Evolutionary conservation across 192 early-diverging fungal species (phyloP).

Genomic region (Cetraspora pellucida): DNA sequence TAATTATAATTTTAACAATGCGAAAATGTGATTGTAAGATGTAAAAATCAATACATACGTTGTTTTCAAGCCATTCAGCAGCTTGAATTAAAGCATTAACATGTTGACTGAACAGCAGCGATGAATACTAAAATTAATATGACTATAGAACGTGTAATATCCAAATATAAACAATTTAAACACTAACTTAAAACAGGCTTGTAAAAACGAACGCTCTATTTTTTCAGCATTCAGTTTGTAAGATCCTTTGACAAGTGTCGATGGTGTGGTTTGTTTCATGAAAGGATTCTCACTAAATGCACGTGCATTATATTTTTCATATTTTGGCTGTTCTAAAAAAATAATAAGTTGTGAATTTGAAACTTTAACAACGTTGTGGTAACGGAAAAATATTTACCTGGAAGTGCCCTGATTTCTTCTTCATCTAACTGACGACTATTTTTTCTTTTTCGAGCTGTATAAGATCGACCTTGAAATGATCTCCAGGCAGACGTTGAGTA

Average conservation of each 20-base stretch:
- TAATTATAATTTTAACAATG: no score
- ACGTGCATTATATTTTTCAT: background rate
- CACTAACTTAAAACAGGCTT: background rate
- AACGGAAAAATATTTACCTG: background rate
- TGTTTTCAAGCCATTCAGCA: no score
- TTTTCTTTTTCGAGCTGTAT: background rate
- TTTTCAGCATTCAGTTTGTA: slow-evolving; percentile 9
- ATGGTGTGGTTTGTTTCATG: slow-evolving; percentile 1
- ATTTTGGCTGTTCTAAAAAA: background rate
- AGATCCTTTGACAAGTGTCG: background rate
- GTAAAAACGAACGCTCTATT: background rate
- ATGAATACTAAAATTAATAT: no score
- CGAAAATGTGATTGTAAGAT: no score
- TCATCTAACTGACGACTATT: background rate
- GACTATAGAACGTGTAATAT: no score
- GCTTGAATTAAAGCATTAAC: no score
- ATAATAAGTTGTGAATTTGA: background rate
- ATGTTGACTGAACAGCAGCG: no score
- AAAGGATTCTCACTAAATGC: slow-evolving; percentile 10
- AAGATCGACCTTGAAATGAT: background rate
- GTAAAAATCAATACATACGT: no score
- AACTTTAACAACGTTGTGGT: background rate
- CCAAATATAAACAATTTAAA: no score
- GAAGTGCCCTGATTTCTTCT: background rate
- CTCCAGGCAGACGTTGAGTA: background rate